A percentile compares a stretch with the other conserved stretches of the same genome.
phyloP scores from a whole-genome alignment of 257 asterid species.

The Rauvolfia tetraphylla region DNA sequence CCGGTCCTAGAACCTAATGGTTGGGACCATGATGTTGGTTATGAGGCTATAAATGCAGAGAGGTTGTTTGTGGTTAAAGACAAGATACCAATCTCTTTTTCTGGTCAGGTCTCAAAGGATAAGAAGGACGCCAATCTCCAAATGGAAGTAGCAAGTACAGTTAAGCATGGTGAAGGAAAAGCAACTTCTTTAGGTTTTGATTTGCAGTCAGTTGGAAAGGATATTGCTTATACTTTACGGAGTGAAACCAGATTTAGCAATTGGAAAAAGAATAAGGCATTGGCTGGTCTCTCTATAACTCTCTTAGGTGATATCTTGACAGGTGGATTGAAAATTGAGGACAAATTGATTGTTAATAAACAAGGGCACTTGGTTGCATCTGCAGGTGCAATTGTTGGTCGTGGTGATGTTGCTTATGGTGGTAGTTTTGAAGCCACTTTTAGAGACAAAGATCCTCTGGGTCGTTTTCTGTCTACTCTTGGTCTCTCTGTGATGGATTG shows the following conservation, averaged over 20 bases:
- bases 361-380: no score
- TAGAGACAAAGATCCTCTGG: no score
- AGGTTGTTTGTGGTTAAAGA: slow-evolving; percentile 68
- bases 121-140: slow-evolving; percentile 85
- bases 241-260: slow-evolving; percentile 80
- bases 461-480: no score
- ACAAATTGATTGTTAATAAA: no score
- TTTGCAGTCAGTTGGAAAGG: slow-evolving; percentile 80
- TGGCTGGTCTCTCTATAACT: slow-evolving; percentile 82
- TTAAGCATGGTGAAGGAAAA: slow-evolving; percentile 86
- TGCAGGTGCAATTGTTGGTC: no score
- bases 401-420: no score
- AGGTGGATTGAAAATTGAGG: no score
- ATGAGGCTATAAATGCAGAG: slow-evolving; percentile 88
- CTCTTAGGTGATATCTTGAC: no score
- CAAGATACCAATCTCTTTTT: slow-evolving; percentile 72
- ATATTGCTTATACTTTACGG: no score
- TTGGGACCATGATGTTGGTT: slow-evolving; percentile 99
- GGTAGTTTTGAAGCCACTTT: no score
- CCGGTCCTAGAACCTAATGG: slow-evolving; percentile 92
- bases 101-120: slow-evolving; percentile 88
- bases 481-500: no score
- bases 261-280: slow-evolving; percentile 61
- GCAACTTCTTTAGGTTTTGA: slow-evolving; percentile 84
- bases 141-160: slow-evolving; percentile 86